phyloP scores from a whole-genome alignment of 2,329 filamentous ascomycete genomes.

The Teratosphaeria nubilosa region DNA sequence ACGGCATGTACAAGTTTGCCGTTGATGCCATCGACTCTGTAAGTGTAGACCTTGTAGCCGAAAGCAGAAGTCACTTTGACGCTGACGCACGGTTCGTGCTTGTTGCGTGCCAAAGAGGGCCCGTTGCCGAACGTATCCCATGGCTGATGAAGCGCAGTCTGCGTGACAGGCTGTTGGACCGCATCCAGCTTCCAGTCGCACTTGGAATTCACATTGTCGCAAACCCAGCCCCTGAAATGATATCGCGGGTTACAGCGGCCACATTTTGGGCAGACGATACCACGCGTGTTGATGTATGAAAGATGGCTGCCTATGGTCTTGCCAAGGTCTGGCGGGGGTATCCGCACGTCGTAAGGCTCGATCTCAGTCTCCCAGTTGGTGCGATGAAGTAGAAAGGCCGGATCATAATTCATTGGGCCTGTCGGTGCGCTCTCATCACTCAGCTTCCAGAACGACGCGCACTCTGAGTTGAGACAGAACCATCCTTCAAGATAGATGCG shows the following conservation, averaged over 20 bases:
- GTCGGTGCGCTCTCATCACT: constrained; percentile 21
- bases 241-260: constrained; percentile 50
- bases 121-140: constrained; percentile 22
- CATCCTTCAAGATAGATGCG: constrained; percentile 41
- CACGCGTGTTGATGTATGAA: constrained; percentile 45
- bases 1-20: constrained; percentile 46
- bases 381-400: constrained; percentile 48
- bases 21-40: constrained; percentile 37
- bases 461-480: constrained; percentile 48
- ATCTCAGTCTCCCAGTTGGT: constrained; percentile 33
- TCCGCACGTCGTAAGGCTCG: constrained; percentile 31
- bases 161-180: constrained; percentile 15
- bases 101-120: constrained; percentile 17
- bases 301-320: constrained; percentile 37
- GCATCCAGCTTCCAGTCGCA: constrained; percentile 37
- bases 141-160: constrained; percentile 15
- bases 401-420: constrained; percentile 40
- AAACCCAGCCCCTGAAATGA: constrained; percentile 54
- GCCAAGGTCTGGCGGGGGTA: constrained; percentile 29
- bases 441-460: constrained; percentile 47
- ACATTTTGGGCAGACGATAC: constrained; percentile 58
- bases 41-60: constrained; percentile 35
- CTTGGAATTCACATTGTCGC: constrained; percentile 36
- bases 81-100: constrained; percentile 23
- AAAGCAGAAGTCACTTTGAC: constrained; percentile 25